A percentile compares a stretch with the other conserved stretches of the same genome.
Conservation (phyloP, 352 stramenopile species). For the Phytophthora nicotianae region DNA sequence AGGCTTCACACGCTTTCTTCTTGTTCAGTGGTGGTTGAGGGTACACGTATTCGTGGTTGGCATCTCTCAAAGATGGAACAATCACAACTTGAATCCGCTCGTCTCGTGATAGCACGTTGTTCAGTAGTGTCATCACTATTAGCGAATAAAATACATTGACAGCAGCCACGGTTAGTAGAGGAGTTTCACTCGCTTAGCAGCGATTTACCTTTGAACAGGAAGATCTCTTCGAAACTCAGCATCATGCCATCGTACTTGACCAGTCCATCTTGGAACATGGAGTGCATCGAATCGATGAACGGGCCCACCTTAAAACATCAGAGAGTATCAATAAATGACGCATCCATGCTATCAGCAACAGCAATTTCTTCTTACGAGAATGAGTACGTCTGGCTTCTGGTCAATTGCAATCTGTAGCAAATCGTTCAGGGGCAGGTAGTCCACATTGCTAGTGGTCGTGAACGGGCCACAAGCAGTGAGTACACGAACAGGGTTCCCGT, state of each 20-base stretch:
- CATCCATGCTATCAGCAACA: not conserved
- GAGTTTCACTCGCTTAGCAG: not conserved
- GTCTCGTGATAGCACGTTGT: slow-evolving; percentile 65
- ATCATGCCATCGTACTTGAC: slow-evolving; percentile 83
- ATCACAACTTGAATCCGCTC: slow-evolving; percentile 89
- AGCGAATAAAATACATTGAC: not conserved
- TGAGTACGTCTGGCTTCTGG: slow-evolving; percentile 93
- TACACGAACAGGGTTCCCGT: slow-evolving; percentile 66
- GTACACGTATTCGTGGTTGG: slow-evolving; percentile 94
- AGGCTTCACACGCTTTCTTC: slow-evolving; percentile 78
- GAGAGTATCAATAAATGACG: slow-evolving; percentile 3
- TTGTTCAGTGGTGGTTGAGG: slow-evolving; percentile 94
- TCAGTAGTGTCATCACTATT: slow-evolving; percentile 75
- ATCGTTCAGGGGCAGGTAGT: slow-evolving; percentile 96
- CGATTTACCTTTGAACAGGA: slow-evolving; percentile 78
- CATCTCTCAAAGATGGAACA: slow-evolving; percentile 96
- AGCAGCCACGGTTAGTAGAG: slow-evolving; percentile 1
- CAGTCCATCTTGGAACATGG: slow-evolving; percentile 85
- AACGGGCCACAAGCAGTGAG: slow-evolving; percentile 94
- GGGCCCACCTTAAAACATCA: slow-evolving; percentile 80
- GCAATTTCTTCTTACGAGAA: slow-evolving; percentile 71
- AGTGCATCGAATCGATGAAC: slow-evolving; percentile 96
- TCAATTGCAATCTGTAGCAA: slow-evolving; percentile 83
- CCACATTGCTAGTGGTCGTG: slow-evolving; percentile 93
- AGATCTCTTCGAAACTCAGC: slow-evolving; percentile 85